These are phyloP conservation scores for Stropharia rugosoannulata DNA, from an alignment of 768 basidiomycete genomes.

Conservation along the genomic window DNA sequence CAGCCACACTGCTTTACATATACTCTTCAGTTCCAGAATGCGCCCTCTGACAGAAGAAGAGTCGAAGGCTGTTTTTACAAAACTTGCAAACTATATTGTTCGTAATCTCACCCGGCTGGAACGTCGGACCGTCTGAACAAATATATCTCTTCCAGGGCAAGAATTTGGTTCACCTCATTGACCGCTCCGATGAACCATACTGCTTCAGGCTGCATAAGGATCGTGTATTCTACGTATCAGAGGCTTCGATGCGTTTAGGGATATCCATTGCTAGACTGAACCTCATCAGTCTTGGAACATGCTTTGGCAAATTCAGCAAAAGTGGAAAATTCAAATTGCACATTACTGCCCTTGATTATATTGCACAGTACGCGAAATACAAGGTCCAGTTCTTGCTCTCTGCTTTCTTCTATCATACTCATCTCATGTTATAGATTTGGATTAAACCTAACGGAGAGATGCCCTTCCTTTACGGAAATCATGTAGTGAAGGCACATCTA, in stretches of 20 bases:
- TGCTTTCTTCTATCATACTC: not conserved
- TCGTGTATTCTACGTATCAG: slow-evolving; percentile 95
- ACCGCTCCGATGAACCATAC: slow-evolving; percentile 90
- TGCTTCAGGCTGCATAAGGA: slow-evolving; percentile 96
- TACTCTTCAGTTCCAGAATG: slow-evolving; percentile 45
- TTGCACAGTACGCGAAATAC: slow-evolving; percentile 97
- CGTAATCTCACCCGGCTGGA: slow-evolving; percentile 23
- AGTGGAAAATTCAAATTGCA: slow-evolving; percentile 97
- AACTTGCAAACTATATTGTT: slow-evolving; percentile 96
- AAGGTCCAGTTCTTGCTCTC: slow-evolving; percentile 58
- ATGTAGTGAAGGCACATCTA: slow-evolving; percentile 97
- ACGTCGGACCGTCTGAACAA: not conserved
- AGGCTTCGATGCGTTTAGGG: slow-evolving; percentile 88
- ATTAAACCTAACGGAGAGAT: slow-evolving; percentile 99
- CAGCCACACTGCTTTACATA: not conserved
- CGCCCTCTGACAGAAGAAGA: slow-evolving; percentile 96
- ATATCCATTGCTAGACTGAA: slow-evolving; percentile 92
- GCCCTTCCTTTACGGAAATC: slow-evolving; percentile 98
- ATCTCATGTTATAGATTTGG: slow-evolving; percentile 69
- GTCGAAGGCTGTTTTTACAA: slow-evolving; percentile 93
- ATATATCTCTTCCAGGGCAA: slow-evolving; percentile 67
- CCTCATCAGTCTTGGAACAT: slow-evolving; percentile 91
- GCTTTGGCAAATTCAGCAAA: slow-evolving; percentile 97
- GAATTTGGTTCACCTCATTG: slow-evolving; percentile 93
- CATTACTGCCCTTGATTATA: slow-evolving; percentile 87